Conservation (phyloP, 139 green algal genomes). For the Parachlorella kessleri region DNA sequence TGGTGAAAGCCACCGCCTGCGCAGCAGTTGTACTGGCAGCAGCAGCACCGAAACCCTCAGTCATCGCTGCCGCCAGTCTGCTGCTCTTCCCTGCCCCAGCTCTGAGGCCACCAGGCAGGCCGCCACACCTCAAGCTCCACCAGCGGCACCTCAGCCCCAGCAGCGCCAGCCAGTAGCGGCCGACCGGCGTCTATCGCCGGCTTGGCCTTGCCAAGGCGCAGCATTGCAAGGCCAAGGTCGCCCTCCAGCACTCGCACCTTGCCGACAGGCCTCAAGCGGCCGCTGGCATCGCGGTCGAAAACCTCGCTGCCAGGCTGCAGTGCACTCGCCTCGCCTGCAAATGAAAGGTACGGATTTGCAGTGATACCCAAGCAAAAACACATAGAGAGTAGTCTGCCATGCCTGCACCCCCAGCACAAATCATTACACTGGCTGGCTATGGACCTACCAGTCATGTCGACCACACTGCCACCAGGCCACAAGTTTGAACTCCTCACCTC, state of each 20-base stretch:
- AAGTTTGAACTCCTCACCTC: too few species aligned
- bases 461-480: too few species aligned
- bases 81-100: constrained; percentile 40
- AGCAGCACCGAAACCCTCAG: too few species aligned
- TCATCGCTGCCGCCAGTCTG: too few species aligned
- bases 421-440: too few species aligned
- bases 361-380: too few species aligned
- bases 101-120: constrained; percentile 49
- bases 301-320: background rate
- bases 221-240: constrained; percentile 43
- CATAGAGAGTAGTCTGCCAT: too few species aligned
- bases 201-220: constrained; percentile 39
- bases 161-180: constrained; percentile 6
- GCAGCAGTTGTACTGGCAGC: too few species aligned
- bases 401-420: too few species aligned
- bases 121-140: constrained; percentile 26
- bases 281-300: background rate
- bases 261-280: constrained; percentile 14
- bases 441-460: too few species aligned
- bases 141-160: background rate
- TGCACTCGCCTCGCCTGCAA: background rate
- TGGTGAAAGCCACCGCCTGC: too few species aligned
- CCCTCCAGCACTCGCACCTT: constrained; percentile 25
- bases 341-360: background rate
- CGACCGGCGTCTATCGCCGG: background rate